Evolutionary conservation across 1,284 basidiomycete species (phyloP), one percentile per base, ranked within the genome.

Genomic region (Cutaneotrichosporon curvatum): DNA sequence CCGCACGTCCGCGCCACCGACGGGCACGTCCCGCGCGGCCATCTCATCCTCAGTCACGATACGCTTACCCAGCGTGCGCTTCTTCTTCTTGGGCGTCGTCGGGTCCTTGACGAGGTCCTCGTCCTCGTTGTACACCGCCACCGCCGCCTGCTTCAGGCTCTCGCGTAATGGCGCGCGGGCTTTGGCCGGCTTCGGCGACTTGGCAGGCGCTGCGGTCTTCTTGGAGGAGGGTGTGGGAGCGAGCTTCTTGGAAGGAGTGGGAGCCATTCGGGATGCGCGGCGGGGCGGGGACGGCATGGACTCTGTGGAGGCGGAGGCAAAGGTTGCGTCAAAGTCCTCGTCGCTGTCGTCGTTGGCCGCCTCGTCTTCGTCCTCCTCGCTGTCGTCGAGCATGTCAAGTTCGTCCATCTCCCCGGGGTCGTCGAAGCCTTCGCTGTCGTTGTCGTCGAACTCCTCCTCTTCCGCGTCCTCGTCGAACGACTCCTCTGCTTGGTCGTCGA

Each of bases 31-130:
- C 22, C 35, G 35, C 43, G 69, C 68, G 44, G 28, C 36, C 12
- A 76, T 75, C 43, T 75, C 73, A 37, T 76, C 75, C 46, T 75
- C 76, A 5, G 71, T 76, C 14, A 74, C 56, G 11, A 75, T 61
- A 11, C 41, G 45, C 61, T 70, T 76, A 15, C 74, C 74, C 20
- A 78, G 61, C 38, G 73, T 70, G 48, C 76, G 77, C 65, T 78
- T 78, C 56, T 74, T 74, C 37, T 63, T 68, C 28, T 68, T 68
- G 2, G 65, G 59, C 42, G 71, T 68, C 22, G 68, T 68, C 4
- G 63, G 58, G 42, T 71, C 42, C 40, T 55, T 50, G 23, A 54
- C 55, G 15, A 49, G 30, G n/a, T 47, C 52, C 34, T 59, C 60
- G 19, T 61, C 62, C 23, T 61, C 59, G 19, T 60, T 31, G 42